Base-by-base conservation (phyloP, 2,329 filamentous ascomycete species). In the Ophioceras dolichostomum region DNA sequence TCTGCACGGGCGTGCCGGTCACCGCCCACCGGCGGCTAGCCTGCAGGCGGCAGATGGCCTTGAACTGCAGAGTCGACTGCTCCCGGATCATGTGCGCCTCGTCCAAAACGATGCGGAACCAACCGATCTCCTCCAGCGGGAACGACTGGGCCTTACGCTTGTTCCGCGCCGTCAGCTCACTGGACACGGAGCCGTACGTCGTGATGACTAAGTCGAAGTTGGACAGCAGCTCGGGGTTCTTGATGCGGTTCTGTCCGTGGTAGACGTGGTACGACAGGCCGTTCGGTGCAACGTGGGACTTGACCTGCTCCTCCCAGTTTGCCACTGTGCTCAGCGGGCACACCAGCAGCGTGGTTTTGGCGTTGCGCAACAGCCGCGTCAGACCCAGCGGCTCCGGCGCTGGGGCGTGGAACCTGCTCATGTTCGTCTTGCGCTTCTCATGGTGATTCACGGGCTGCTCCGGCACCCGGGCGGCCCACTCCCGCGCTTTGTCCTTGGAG, bases 1-100 rank as follows among this genome's bases (percentile, higher is more conserved):
- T 98, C 58, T 96, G 89, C 8, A 96, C 84, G 0, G 88, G 91
- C 0, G 91, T 96, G 38, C 89, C 91, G 0, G 91, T 96, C n/a
- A 96, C 85, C 3, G 88, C 89, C 91, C 91, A 98, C 24, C 88
- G 79, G 22, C 88, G 76, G 51, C 83, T 73, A 2, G 87, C 84
- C 42, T 83, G 71, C 3, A 96, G 65, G 16, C 76, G 73, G 45
- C 86, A 88, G 16, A 91, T 84, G 3, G 85, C 84, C 54, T 88
- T 86, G 38, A 87, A 93, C 47, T 89, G 82, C 29, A 83, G 65
- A 1, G 87, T 89, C 4, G 68, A 73, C 44, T 84, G 80, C 48
- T 93, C 89, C 19, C 91, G 83, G 45, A 98, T 96, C 58, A 83
- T 83, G 55, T 98, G 91, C 1, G 88, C 91, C 59, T 98, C 89